phyloP scores from a whole-genome alignment of 768 basidiomycete genomes.

The Lactarius quietus region DNA sequence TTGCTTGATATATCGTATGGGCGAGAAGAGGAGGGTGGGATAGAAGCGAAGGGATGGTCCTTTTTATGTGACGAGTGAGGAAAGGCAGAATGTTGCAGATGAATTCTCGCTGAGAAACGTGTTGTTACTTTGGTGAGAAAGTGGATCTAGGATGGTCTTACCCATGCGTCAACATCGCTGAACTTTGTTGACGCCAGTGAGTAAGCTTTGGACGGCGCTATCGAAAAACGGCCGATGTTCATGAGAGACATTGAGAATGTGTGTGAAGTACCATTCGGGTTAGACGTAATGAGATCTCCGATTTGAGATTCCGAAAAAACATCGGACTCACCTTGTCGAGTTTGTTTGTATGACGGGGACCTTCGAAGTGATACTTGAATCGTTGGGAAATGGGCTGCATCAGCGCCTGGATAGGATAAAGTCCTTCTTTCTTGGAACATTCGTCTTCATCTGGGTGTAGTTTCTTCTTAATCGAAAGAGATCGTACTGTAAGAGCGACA shows the following conservation, averaged over 20 bases:
- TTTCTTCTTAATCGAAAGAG: conserved; percentile 31
- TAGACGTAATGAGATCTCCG: conserved; percentile 32
- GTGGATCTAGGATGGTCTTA: conserved; percentile 35
- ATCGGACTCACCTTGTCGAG: conserved; percentile 71
- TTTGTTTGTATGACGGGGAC: conserved; percentile 80
- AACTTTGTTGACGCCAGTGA: conserved; percentile 62
- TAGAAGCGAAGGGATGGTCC: conserved; percentile 69
- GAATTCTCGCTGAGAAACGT: conserved; percentile 68
- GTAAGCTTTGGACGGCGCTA: conserved; percentile 61
- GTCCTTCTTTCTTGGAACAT: conserved; percentile 43
- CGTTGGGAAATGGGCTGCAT: conserved; percentile 78
- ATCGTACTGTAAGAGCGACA: conserved; percentile 2
- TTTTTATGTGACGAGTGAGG: conserved; percentile 68
- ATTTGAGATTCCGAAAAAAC: background rate
- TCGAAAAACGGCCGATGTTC: conserved; percentile 85
- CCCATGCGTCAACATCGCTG: conserved; percentile 68
- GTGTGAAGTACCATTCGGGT: conserved; percentile 98
- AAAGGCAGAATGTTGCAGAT: conserved; percentile 72
- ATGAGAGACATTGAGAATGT: conserved; percentile 81
- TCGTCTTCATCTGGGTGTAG: conserved; percentile 33
- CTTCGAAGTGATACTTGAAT: conserved; percentile 95
- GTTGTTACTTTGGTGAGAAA: conserved; percentile 6
- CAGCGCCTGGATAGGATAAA: conserved; percentile 84
- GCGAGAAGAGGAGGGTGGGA: conserved; percentile 82
- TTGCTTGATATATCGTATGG: conserved; percentile 91